Evolutionary conservation across 176 grass and related monocot genomes (phyloP).

Genomic region (Bolboschoenus planiculmis): DNA sequence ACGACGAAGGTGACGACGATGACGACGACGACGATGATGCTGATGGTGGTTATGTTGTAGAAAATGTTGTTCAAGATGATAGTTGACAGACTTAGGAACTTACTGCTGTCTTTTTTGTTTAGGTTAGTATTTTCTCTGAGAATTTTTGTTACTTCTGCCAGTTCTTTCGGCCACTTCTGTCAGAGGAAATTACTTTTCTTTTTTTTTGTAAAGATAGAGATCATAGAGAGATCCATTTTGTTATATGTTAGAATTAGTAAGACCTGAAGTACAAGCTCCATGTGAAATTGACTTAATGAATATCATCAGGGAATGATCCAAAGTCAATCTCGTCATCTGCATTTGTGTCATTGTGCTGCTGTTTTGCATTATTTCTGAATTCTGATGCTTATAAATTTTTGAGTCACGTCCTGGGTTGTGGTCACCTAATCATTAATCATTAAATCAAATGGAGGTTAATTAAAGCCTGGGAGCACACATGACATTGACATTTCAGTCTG

Average conservation of each 20-base stretch:
- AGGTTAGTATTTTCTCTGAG: neutral
- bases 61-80: neutral
- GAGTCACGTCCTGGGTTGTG: no score
- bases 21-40: neutral
- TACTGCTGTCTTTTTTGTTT: neutral
- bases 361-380: neutral
- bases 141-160: neutral
- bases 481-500: no score
- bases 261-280: neutral
- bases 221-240: neutral
- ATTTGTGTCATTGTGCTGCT: neutral
- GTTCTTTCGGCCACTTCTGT: neutral
- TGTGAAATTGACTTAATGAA: neutral
- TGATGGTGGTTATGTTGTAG: neutral
- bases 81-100: neutral
- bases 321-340: neutral
- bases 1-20: neutral
- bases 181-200: neutral
- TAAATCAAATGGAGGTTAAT: no score
- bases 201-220: neutral
- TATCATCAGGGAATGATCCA: neutral
- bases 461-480: no score
- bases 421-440: no score
- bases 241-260: conserved; percentile 1
- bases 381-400: neutral